Base-by-base conservation (phyloP, 2,329 filamentous ascomycete species). In the Ophiostoma sp. region DNA sequence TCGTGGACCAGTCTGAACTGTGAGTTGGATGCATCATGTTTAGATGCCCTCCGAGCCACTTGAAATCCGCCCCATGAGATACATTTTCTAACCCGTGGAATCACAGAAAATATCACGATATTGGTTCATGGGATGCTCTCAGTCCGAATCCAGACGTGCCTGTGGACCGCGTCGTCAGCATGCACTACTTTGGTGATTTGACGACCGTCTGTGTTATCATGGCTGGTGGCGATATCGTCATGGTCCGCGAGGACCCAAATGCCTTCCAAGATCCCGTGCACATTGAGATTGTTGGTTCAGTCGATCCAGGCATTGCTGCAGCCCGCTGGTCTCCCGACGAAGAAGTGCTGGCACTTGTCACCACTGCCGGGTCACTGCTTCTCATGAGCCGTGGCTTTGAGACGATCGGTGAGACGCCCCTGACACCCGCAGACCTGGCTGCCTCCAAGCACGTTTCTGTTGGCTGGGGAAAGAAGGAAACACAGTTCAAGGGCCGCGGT, bases 391-490 rank as follows among this genome's bases (percentile, higher is more conserved):
- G 93, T 71, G 87, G 89, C 40, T 96, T 98, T 72, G 94, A 98
- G 73, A 89, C 89, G 69, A 87, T 96, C 58, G 86, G 90, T 45
- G 90, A 93, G 77, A 84, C 91, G 66, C 81, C 83, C 45, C 87
- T 98, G 77, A 86, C 85, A 0, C 76, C 82, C 0, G 91, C 93
- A 62, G 94, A 96, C 78, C 84, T 96, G 71, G 90, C 90, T 73
- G 86, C 87, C n/a, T 98, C 90, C 40, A 95, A 89, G 77, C 93
- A 97, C 81, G 95, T 97, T 69, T 96, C 93, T 27, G 94, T 99
- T 36, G 95, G 95, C 65, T 99, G 95, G 95, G 95, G 95, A 70
- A 98, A 98, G 81, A 92, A 91, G 76, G 95, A 99, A 79, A 99
- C 95, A 0, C 95, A 99, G 77, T 99, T 99, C 77, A 91, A 97